Base-by-base conservation (phyloP, 2,329 filamentous ascomycete genomes). In the Clarireedia monteithiana region DNA sequence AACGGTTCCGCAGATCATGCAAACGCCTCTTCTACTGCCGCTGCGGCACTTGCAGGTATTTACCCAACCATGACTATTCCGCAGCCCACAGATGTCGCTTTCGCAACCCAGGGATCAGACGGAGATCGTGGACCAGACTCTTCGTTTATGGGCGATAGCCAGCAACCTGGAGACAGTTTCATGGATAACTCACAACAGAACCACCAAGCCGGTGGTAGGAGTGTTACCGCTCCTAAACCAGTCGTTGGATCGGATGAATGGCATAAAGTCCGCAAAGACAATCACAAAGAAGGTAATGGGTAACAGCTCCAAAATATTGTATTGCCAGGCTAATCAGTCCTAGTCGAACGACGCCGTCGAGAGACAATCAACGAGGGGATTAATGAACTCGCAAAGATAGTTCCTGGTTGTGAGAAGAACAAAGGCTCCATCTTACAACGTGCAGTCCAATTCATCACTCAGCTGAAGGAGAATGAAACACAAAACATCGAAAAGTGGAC, bases 301-400 rank as follows among this genome's bases (percentile, higher is more conserved):
- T 6, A 34, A 34, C 14, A 42, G 5, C 49, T 2, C 20, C 39
- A 4, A n/a, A 27, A 20, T 66, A 17, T 7, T 6, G 7, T n/a
- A 7, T 44, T 44, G 66, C 53, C 64, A 56, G 48, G 14, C 45
- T 60, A 69, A 66, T 72, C 63, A 58, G 63, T 48, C 63, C 26
- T 58, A 97, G 94, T 99, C 60, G 94, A 99, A 74, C 90, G 94
- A 59, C 89, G 94, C 58, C 90, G 94, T 46, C 89, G 94, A 61
- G 94, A 99, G 73, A 96, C 94, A 0, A 99, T 99, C 71, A 99
- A 99, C 63, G 94, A 99, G 73, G 94, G 94, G 50, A 99, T 99
- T 65, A 97, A 96, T 68, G 94, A 97, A 72, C 82, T 99, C 30
- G 89, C 92, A 63, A 97, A 96, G 75, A 95, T 99, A 63, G 94